phyloP scores from a whole-genome alignment of 345 rosid genomes.

The Euphorbia lathyris region DNA sequence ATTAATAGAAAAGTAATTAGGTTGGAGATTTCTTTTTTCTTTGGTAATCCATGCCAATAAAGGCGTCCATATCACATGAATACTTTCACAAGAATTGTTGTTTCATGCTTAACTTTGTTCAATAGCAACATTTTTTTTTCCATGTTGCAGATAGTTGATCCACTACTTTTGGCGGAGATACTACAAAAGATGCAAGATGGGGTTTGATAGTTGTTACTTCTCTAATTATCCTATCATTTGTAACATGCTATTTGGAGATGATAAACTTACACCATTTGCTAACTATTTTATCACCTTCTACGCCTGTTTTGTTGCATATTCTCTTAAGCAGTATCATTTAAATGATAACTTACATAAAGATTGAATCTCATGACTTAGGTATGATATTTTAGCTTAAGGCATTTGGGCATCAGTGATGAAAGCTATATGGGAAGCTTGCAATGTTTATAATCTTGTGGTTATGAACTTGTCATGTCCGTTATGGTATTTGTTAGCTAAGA shows the following conservation, averaged over 20 bases:
- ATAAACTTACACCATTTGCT: too few species aligned
- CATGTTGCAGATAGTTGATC: constrained; percentile 57
- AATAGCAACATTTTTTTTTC: not conserved
- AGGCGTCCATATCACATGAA: not conserved
- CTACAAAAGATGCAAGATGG: constrained; percentile 48
- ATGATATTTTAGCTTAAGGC: not conserved
- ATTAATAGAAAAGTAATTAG: too few species aligned
- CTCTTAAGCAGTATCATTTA: not conserved
- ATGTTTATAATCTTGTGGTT: not conserved
- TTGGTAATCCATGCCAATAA: too few species aligned
- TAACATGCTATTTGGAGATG: not conserved
- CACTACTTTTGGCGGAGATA: constrained; percentile 65
- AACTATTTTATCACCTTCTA: not conserved
- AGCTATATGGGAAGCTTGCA: not conserved
- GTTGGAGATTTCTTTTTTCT: too few species aligned
- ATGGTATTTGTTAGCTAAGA: not conserved
- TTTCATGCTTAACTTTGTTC: not conserved
- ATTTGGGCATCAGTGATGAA: not conserved
- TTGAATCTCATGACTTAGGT: not conserved
- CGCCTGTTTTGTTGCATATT: not conserved
- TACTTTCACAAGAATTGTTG: not conserved
- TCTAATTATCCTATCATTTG: constrained; percentile 6
- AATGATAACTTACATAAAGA: not conserved
- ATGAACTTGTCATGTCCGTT: not conserved
- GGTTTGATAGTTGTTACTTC: constrained; percentile 32